A percentile compares a stretch with the other conserved stretches of the same genome.
phyloP scores from a whole-genome alignment of 805 yeast species.

The Hanseniaspora nectarophila region DNA sequence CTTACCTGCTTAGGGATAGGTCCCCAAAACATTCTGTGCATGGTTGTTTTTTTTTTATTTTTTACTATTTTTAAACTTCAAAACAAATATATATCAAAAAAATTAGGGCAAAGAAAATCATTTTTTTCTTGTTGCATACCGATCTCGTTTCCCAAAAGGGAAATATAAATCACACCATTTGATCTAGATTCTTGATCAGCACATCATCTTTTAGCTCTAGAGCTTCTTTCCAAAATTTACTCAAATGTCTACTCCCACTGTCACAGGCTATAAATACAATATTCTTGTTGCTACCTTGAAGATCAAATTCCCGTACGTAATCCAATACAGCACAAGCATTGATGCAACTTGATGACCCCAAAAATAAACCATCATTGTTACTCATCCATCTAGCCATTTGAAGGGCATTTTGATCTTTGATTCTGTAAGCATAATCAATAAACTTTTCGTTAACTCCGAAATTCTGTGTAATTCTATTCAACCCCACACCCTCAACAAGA shows the following conservation, averaged over 20 bases:
- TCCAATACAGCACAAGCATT: conserved; percentile 81
- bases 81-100: too few relatives aligned
- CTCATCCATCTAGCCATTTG: conserved; percentile 79
- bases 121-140: neutral
- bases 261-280: conserved; percentile 86
- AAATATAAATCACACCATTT: neutral
- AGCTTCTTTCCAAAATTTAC: conserved; percentile 83
- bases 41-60: neutral
- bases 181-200: conserved; percentile 26
- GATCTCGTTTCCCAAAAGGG: neutral
- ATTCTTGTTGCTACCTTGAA: conserved; percentile 43
- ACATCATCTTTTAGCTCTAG: conserved; percentile 27
- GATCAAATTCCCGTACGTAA: conserved; percentile 36
- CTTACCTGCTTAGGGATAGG: too few relatives aligned
- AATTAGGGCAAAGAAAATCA: neutral
- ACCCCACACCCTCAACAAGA: conserved; percentile 82
- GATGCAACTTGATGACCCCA: conserved; percentile 89
- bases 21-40: neutral
- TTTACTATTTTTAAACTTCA: too few relatives aligned
- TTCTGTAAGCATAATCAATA: conserved; percentile 71
- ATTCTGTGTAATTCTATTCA: conserved; percentile 75
- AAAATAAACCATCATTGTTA: conserved; percentile 74
- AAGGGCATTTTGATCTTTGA: conserved; percentile 67
- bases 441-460: conserved; percentile 56
- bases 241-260: conserved; percentile 77